These are phyloP conservation scores for Mycena rebaudengoi DNA, from an alignment of 768 basidiomycete genomes.

Conservation along the genomic window DNA sequence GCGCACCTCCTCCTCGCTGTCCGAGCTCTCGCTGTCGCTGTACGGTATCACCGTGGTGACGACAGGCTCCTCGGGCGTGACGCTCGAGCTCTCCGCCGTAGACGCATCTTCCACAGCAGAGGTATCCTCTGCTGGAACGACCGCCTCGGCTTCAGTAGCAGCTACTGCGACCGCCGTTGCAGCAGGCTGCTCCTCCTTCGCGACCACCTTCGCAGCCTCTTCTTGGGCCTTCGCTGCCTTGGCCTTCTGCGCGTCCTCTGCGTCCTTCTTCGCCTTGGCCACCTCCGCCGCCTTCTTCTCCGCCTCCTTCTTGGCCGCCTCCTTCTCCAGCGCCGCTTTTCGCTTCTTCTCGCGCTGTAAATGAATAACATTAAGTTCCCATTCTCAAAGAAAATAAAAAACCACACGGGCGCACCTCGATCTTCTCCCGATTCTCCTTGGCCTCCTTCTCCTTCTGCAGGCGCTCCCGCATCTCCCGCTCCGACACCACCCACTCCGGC, in stretches of 20 bases:
- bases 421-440: constrained; percentile 70
- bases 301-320: constrained; percentile 66
- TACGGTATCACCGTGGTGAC: background rate
- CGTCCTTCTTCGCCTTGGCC: constrained; percentile 58
- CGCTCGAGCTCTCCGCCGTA: background rate
- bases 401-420: constrained; percentile 67
- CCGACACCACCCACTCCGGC: constrained; percentile 75
- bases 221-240: constrained; percentile 48
- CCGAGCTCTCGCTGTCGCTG: constrained; percentile 35
- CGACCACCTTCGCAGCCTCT: background rate
- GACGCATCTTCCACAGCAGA: too few relatives aligned
- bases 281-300: constrained; percentile 73
- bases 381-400: background rate
- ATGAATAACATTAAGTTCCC: background rate
- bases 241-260: constrained; percentile 61
- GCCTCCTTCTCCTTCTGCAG: constrained; percentile 79
- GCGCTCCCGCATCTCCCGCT: constrained; percentile 79
- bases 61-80: background rate
- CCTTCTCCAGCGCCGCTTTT: constrained; percentile 64
- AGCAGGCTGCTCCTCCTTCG: background rate
- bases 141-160: background rate
- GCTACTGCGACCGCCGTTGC: background rate
- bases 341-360: constrained; percentile 57
- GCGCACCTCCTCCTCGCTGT: constrained; percentile 42
- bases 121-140: background rate